A percentile compares a stretch with the other conserved stretches of the same genome.
Conservation (phyloP, 2,329 filamentous ascomycete species). For the Colletotrichum plurivorum region DNA sequence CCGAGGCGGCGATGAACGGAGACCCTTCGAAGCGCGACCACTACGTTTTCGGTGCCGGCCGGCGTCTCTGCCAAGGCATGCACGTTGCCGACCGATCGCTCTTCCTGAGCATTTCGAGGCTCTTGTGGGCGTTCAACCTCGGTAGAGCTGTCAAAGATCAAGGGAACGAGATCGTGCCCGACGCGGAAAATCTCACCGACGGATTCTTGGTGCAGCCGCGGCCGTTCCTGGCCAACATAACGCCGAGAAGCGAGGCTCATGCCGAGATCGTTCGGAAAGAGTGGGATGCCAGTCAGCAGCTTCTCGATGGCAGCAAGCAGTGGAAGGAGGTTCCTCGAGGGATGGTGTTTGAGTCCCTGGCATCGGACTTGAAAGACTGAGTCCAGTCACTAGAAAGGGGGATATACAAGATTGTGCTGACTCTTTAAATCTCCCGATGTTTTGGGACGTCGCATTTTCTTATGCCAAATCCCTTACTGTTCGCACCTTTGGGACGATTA, state of each 20-base stretch:
- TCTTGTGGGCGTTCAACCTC: conserved; percentile 68
- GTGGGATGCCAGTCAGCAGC: conserved; percentile 13
- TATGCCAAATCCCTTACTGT: no score
- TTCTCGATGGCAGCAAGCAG: conserved; percentile 21
- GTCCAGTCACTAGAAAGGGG: no score
- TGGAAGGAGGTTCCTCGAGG: conserved; percentile 25
- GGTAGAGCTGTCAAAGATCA: conserved; percentile 35
- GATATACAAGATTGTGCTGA: no score
- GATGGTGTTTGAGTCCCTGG: conserved; percentile 16
- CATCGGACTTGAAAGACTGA: conserved; percentile 1
- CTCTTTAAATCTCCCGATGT: no score
- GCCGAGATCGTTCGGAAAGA: conserved; percentile 14
- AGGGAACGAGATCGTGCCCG: conserved; percentile 49
- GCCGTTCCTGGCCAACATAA: conserved; percentile 32
- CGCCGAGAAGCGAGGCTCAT: conserved; percentile 26
- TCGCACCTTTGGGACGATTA: no score
- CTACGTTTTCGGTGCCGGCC: conserved; percentile 48
- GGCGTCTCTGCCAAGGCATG: conserved; percentile 48
- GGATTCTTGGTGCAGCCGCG: conserved; percentile 18
- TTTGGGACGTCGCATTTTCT: no score
- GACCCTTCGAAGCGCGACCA: conserved; percentile 54
- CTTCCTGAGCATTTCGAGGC: conserved; percentile 59
- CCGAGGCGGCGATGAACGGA: conserved; percentile 42
- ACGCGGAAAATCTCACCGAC: conserved; percentile 45
- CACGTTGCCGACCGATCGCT: conserved; percentile 68